Conservation (phyloP, 2,329 filamentous ascomycete species). For the Capronia coronata region DNA sequence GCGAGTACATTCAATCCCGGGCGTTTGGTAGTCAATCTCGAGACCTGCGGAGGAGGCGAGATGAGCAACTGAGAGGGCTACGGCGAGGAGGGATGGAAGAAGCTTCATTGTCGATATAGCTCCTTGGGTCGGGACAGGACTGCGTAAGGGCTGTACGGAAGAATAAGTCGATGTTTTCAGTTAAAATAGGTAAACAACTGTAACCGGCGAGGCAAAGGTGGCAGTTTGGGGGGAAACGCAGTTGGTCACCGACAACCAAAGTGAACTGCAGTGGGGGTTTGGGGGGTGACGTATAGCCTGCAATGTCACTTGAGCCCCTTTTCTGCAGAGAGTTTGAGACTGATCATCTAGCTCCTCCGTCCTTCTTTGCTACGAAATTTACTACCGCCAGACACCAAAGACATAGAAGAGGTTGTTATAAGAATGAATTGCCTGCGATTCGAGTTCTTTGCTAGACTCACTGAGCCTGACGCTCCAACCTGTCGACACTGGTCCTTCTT, state of each 20-base stretch:
- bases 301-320: too few species aligned
- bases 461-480: not conserved
- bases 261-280: not conserved
- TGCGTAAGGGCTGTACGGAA: too few species aligned
- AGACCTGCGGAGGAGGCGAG: slow-evolving; percentile 52
- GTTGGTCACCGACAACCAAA: not conserved
- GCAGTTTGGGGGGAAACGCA: not conserved
- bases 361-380: too few species aligned
- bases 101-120: slow-evolving; percentile 15
- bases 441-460: too few species aligned
- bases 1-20: slow-evolving; percentile 66
- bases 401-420: too few species aligned
- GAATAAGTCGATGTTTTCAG: not conserved
- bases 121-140: not conserved
- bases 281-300: too few species aligned
- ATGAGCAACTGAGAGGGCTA: slow-evolving; percentile 34
- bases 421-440: too few species aligned
- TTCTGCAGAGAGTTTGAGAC: too few species aligned
- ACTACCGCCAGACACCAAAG: too few species aligned
- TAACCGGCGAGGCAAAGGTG: not conserved
- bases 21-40: slow-evolving; percentile 68
- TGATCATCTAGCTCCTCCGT: too few species aligned
- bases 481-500: too few species aligned
- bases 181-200: not conserved
- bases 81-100: slow-evolving; percentile 29